Evolutionary conservation across 495 filamentous ascomycete genomes (phyloP).

Genomic region (Penicillium steckii): DNA sequence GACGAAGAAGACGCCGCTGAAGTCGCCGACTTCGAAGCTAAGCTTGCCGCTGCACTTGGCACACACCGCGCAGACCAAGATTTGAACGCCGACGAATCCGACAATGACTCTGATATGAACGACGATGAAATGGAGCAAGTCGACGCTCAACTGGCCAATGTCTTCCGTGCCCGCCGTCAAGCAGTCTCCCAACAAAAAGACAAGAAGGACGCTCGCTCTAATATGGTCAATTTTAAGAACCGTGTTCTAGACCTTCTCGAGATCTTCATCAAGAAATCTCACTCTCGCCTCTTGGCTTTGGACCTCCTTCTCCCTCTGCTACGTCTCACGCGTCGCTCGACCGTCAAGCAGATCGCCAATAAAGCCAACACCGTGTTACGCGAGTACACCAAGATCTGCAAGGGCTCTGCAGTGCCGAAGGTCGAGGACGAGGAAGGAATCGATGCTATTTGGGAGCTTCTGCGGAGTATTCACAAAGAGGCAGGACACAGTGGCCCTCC

Average conservation of each 20-base stretch:
- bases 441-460: constrained; percentile 52
- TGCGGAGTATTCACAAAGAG: constrained; percentile 70
- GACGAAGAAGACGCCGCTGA: constrained; percentile 49
- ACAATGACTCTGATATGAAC: constrained; percentile 77
- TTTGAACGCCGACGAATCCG: constrained; percentile 51
- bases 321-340: constrained; percentile 56
- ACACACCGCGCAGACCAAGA: constrained; percentile 59
- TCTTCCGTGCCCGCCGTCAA: constrained; percentile 74
- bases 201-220: constrained; percentile 80
- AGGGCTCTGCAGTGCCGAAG: constrained; percentile 49
- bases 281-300: constrained; percentile 62
- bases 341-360: constrained; percentile 67
- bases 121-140: constrained; percentile 95
- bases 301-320: constrained; percentile 67
- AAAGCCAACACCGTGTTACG: constrained; percentile 69
- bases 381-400: constrained; percentile 67
- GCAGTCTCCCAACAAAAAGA: constrained; percentile 68
- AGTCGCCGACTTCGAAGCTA: constrained; percentile 69
- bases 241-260: constrained; percentile 84
- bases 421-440: constrained; percentile 30
- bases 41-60: constrained; percentile 70
- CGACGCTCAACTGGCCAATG: constrained; percentile 74
- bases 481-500: constrained; percentile 61
- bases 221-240: constrained; percentile 93
- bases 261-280: constrained; percentile 81